A percentile compares a stretch with the other conserved stretches of the same genome.
These are phyloP conservation scores for Lentinula aciculospora DNA, from an alignment of 768 basidiomycete genomes.

Conservation along the genomic window DNA sequence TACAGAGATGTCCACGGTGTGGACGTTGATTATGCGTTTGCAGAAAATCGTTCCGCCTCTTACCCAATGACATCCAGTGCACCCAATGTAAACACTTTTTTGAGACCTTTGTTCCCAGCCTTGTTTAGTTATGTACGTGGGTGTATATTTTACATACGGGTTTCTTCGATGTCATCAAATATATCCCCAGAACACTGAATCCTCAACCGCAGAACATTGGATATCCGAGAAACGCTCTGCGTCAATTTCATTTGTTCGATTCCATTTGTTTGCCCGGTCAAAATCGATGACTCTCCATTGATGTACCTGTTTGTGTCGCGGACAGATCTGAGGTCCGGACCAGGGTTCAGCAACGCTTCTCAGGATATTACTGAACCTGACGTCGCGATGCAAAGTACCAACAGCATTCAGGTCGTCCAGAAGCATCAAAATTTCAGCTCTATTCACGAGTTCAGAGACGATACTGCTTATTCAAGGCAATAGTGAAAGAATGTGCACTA, in stretches of 20 bases:
- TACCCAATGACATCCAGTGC: no score
- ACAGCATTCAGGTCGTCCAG: neutral
- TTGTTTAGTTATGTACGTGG: no score
- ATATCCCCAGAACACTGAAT: no score
- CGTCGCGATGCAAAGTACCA: neutral
- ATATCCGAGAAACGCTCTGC: neutral
- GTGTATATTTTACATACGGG: no score
- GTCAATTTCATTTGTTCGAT: neutral
- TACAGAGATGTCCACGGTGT: no score
- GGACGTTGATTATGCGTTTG: no score
- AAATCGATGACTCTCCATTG: neutral
- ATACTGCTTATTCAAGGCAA: no score
- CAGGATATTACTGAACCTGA: neutral
- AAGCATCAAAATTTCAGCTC: neutral
- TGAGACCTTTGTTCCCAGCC: no score
- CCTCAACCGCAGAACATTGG: neutral
- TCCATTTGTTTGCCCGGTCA: neutral
- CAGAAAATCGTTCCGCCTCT: no score
- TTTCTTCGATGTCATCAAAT: no score
- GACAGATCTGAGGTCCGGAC: neutral
- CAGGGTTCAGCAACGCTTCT: neutral
- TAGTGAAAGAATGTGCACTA: neutral
- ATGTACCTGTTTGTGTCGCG: neutral
- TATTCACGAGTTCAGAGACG: no score
- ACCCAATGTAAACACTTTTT: no score